Evolutionary conservation across 2,329 filamentous ascomycete species (phyloP).

Genomic region (Apiospora kogelbergensis): DNA sequence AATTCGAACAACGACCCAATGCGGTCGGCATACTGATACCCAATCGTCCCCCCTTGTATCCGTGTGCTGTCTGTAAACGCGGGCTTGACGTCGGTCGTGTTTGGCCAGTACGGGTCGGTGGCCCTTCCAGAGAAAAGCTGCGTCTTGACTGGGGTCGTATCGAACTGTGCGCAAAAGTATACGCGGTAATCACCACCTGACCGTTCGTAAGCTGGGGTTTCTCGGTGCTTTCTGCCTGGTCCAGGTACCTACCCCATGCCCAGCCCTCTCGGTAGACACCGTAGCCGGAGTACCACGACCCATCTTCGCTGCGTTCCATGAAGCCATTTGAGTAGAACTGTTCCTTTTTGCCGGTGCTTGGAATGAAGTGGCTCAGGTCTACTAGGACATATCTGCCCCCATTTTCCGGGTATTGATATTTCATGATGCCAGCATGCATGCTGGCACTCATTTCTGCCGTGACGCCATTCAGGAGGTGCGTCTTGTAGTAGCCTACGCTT

Average conservation of each 20-base stretch:
- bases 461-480: constrained; percentile 48
- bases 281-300: constrained; percentile 43
- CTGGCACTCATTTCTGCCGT: constrained; percentile 48
- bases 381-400: constrained; percentile 43
- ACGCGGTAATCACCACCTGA: constrained; percentile 40
- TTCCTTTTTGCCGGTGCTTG: constrained; percentile 36
- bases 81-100: constrained; percentile 31
- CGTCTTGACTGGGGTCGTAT: constrained; percentile 31
- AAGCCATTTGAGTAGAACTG: constrained; percentile 43
- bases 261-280: constrained; percentile 47
- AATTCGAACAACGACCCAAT: constrained; percentile 54
- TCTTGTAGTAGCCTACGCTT: constrained; percentile 54
- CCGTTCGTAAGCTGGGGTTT: neutral
- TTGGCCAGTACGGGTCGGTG: constrained; percentile 41
- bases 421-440: constrained; percentile 50
- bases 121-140: constrained; percentile 44
- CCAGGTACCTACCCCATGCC: constrained; percentile 29
- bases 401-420: constrained; percentile 47
- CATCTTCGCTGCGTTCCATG: constrained; percentile 36
- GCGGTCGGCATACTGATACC: constrained; percentile 51
- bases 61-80: constrained; percentile 52
- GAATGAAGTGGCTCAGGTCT: constrained; percentile 49
- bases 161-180: constrained; percentile 45
- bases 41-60: constrained; percentile 49
- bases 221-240: neutral